Evolutionary conservation across 202 grass and related monocot species (phyloP), one percentile per base, ranked within the genome.

Genomic region (Panicum hallii): DNA sequence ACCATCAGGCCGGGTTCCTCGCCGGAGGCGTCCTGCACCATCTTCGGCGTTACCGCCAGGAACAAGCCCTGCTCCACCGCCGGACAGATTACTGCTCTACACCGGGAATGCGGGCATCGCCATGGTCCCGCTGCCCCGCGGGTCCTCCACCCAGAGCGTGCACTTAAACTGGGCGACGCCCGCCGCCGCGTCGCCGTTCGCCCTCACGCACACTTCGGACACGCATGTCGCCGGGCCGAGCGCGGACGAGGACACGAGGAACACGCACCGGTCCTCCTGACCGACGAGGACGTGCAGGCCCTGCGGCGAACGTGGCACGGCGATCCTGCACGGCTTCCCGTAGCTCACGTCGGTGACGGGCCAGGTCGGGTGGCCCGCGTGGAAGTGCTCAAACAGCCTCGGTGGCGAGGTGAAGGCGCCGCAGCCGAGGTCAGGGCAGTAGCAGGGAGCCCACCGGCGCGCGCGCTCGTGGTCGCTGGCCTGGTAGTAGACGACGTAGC

Each of bases 361-460:
- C 82, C 82, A 77, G 15, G 11, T 7, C n/a, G 76, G 72, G 5
- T 13, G 0, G 49, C 1, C 45, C 45, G 0, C 17, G 23, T 3
- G 7, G 82, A 84, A 65, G 22, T 84, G 82, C 10, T 20, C 40
- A 63, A 34, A 38, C 38, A 84, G 82, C 48, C 14, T 13, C 22
- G 23, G 6, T 49, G 63, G 50, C 50, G 82, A 45, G 49, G 49
- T 5, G 63, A 5, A 1, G 63, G 34, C 32, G 13, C 4, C n/a
- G 71, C 81, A 75, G 71, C 58, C 26, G 26, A 26, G 26, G 26
- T 26, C 60, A 46, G 73, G 12, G 82, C 73, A 84, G 72, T 6
- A 5, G 73, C 82, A 84, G 40, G 63, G 82, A 62, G 62, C 49
- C 17, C 19, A 22, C 16, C n/a, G 62, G 63, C 82, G 77, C 22